Evolutionary conservation across 2,329 filamentous ascomycete species (phyloP), one percentile per base, ranked within the genome.

Genomic region (Ascomycota sp.): DNA sequence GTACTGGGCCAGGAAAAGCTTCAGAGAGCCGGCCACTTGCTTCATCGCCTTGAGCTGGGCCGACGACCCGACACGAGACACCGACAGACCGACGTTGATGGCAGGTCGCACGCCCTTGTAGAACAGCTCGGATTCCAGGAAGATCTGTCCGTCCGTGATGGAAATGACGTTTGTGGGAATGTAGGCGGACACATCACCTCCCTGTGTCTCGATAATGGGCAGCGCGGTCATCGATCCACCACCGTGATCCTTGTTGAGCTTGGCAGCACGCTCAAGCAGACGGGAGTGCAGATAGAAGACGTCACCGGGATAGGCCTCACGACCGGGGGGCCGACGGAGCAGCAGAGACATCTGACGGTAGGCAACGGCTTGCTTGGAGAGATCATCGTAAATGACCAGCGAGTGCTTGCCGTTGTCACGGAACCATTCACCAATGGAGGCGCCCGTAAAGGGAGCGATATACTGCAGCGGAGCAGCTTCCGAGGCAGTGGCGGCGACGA

Each of bases 31-130:
- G 53, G 89, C 89, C 50, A 98, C 89, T 72, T 98, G 89, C 76
- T 98, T 98, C 89, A 98, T 98, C 65, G 89, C 85, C 81, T 95
- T 98, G 61, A 95, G 74, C 74, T 98, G 89, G 56, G 89, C 89
- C 58, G 89, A 82, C 53, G 89, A 98, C 59, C 89, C 89, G 76
- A 98, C 89, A 81, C 89, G 89, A 47, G 89, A 98, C 49, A 98
- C 89, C 51, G 89, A 98, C 48, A 98, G 81, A 89, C 89, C 89
- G 79, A 98, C 89, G 75, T 98, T 98, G 63, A 98, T 98, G 66
- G 89, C 89, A 50, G 89, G 89, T 55, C 89, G 86, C 63, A 98
- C 66, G 91, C 89, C 89, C 81, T 98, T 98, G 82, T 94, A 95
- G 79, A 95, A 98, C 43, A 95, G 72, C 63, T 98, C 89, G 45